phyloP scores from a whole-genome alignment of 2,329 filamentous ascomycete genomes.

The Nothopassalora personata region DNA sequence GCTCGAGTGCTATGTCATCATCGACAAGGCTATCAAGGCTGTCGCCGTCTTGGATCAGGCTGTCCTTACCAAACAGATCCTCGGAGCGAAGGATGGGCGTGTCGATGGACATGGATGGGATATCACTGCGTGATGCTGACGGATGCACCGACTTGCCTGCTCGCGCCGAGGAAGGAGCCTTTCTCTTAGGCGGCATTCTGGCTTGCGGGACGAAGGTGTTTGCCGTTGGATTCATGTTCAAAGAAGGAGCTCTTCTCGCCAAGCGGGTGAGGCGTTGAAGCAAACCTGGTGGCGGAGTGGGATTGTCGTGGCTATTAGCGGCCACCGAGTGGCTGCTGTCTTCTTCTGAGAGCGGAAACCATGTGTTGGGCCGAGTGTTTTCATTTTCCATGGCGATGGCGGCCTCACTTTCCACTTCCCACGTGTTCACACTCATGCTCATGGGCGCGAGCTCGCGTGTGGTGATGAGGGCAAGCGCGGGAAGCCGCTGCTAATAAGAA shows the following conservation, averaged over 20 bases:
- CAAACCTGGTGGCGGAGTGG: neutral
- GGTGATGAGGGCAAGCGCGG: neutral
- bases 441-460: neutral
- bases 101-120: neutral
- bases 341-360: neutral
- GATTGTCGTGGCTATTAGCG: neutral
- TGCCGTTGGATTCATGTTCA: slow-evolving; percentile 20
- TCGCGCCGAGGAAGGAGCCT: slow-evolving; percentile 22
- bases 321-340: neutral
- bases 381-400: neutral
- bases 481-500: neutral
- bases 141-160: slow-evolving; percentile 10
- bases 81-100: slow-evolving; percentile 17
- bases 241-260: neutral
- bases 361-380: neutral
- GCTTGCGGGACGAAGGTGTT: slow-evolving; percentile 21
- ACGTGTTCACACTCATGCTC: neutral
- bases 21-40: neutral
- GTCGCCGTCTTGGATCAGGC: neutral
- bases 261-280: neutral
- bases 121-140: slow-evolving; percentile 7
- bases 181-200: slow-evolving; percentile 25
- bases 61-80: slow-evolving; percentile 17
- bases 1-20: neutral
- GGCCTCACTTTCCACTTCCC: neutral